These are phyloP conservation scores for Mycena vitilis DNA, from an alignment of 768 basidiomycete genomes.

Conservation along the genomic window DNA sequence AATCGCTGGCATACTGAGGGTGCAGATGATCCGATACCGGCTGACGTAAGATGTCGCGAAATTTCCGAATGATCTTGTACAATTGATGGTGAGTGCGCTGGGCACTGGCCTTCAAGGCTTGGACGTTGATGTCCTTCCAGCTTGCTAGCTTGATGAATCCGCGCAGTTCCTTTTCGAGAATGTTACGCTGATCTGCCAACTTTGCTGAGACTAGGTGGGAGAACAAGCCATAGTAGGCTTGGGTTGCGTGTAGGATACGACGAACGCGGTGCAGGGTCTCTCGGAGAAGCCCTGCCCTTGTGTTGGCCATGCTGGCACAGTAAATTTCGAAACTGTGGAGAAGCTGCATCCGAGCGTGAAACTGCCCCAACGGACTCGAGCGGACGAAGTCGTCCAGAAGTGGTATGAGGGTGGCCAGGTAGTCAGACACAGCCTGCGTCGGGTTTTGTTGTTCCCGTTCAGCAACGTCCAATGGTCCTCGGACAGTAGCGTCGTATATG, in stretches of 20 bases:
- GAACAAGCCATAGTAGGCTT: constrained; percentile 75
- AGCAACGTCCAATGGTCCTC: constrained; percentile 65
- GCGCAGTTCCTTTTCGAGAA: constrained; percentile 83
- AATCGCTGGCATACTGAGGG: constrained; percentile 48
- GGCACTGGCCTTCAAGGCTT: constrained; percentile 92
- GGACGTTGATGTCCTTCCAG: constrained; percentile 97
- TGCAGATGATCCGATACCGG: constrained; percentile 62
- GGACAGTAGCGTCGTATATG: constrained; percentile 82
- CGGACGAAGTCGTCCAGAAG: constrained; percentile 86
- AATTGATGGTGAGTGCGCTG: constrained; percentile 90
- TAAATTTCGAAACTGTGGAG: constrained; percentile 75
- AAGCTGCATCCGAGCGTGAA: constrained; percentile 71
- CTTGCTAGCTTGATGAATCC: constrained; percentile 94
- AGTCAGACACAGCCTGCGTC: constrained; percentile 52
- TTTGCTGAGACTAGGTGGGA: constrained; percentile 55
- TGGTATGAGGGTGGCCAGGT: constrained; percentile 75
- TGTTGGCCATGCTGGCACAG: constrained; percentile 49
- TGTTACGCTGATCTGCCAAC: constrained; percentile 66
- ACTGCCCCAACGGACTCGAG: constrained; percentile 87
- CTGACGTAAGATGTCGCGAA: constrained; percentile 88
- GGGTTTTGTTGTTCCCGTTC: constrained; percentile 50
- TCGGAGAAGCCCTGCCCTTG: constrained; percentile 44
- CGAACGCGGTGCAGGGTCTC: constrained; percentile 60
- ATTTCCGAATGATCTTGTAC: constrained; percentile 91
- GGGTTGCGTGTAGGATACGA: constrained; percentile 70